Conservation (phyloP, 768 basidiomycete species). For the Boletus sp. region DNA sequence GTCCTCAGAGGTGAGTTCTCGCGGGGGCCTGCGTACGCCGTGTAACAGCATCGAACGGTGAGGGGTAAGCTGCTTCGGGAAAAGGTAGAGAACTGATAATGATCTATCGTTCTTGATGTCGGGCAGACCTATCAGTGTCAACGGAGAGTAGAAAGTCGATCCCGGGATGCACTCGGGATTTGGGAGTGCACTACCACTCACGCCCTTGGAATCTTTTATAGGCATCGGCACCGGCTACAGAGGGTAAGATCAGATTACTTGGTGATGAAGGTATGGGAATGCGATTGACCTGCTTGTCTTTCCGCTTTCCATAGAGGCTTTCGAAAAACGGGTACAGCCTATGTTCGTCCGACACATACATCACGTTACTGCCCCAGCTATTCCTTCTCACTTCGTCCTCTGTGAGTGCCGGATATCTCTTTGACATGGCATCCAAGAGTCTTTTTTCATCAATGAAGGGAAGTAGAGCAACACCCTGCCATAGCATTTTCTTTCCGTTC, state of each 20-base stretch:
- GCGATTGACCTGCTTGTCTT: slow-evolving; percentile 61
- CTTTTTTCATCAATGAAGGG: slow-evolving; percentile 92
- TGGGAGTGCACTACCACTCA: slow-evolving; percentile 74
- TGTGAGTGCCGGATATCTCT: slow-evolving; percentile 58
- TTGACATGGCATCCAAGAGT: slow-evolving; percentile 78
- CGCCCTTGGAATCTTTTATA: slow-evolving; percentile 64
- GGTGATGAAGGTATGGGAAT: slow-evolving; percentile 3
- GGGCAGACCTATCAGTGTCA: slow-evolving; percentile 54
- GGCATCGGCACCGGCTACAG: slow-evolving; percentile 74
- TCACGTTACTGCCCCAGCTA: slow-evolving; percentile 74
- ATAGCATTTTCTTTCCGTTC: slow-evolving; percentile 99
- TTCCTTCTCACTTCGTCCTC: slow-evolving; percentile 86
- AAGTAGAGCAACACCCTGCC: slow-evolving; percentile 96
- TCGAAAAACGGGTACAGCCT: slow-evolving; percentile 85
- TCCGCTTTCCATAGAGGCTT: slow-evolving; percentile 86
- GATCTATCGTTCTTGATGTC: slow-evolving; percentile 89
- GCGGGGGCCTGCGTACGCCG: slow-evolving; percentile 57
- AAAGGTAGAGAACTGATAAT: slow-evolving; percentile 82
- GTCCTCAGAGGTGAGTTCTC: slow-evolving; percentile 65
- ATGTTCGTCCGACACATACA: slow-evolving; percentile 84
- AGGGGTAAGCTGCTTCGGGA: slow-evolving; percentile 81
- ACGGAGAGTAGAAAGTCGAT: slow-evolving; percentile 80
- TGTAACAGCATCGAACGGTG: slow-evolving; percentile 83
- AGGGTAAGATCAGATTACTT: slow-evolving; percentile 13
- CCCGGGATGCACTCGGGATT: slow-evolving; percentile 90